Conservation (phyloP, 2,329 filamentous ascomycete genomes). For the Alternaria hordeiaustralica region DNA sequence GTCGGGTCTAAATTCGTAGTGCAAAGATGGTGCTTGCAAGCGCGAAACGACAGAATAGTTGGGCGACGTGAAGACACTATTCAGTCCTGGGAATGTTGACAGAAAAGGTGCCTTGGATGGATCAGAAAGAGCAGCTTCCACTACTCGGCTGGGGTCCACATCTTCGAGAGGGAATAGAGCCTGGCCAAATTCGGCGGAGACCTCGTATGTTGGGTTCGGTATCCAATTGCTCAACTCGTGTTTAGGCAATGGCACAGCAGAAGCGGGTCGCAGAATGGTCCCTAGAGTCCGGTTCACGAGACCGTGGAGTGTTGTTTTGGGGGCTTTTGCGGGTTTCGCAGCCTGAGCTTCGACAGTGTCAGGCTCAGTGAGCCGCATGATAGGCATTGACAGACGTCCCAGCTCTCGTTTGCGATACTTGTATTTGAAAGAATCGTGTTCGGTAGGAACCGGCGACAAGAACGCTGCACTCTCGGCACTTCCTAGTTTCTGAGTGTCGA, state of each 20-base stretch:
- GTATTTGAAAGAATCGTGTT: constrained; percentile 30
- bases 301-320: background rate
- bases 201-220: constrained; percentile 16
- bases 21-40: constrained; percentile 20
- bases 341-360: background rate
- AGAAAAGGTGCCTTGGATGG: constrained; percentile 20
- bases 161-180: constrained; percentile 26
- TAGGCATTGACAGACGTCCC: constrained; percentile 37
- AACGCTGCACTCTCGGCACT: constrained; percentile 17
- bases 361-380: constrained; percentile 6
- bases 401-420: constrained; percentile 24
- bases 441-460: constrained; percentile 25
- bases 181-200: constrained; percentile 35
- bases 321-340: background rate
- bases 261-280: background rate
- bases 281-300: constrained; percentile 6
- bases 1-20: constrained; percentile 33
- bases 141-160: background rate
- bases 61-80: constrained; percentile 26
- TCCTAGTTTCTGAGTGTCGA: constrained; percentile 28
- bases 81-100: constrained; percentile 27
- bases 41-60: constrained; percentile 12
- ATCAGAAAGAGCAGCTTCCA: background rate
- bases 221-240: constrained; percentile 22
- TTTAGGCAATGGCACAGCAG: background rate